Percentiles rank a stretch among this genome's conserved stretches.
Evolutionary conservation across 2,329 filamentous ascomycete species (phyloP).

Genomic region (Aureobasidium sp.): DNA sequence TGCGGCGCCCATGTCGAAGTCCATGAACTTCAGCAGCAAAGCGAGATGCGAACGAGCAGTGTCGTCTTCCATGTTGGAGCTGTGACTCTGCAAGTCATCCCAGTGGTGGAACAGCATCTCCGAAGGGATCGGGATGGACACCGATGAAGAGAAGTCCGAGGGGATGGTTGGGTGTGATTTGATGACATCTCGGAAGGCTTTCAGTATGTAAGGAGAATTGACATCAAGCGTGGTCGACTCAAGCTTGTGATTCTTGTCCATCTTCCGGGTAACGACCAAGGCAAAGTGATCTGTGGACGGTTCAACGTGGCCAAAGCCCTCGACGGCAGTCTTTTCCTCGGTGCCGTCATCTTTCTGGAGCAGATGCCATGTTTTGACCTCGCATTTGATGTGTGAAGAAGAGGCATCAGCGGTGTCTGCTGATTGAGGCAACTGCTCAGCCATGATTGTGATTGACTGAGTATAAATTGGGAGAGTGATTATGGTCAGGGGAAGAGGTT

Average conservation of each 20-base stretch:
- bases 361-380: conserved; percentile 1
- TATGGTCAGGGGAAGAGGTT: not conserved
- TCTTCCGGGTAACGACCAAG: not conserved
- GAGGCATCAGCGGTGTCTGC: not conserved
- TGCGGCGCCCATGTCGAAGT: not conserved
- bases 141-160: not conserved
- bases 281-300: not conserved
- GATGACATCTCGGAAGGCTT: not conserved
- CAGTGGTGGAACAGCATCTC: conserved; percentile 1
- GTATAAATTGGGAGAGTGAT: not conserved
- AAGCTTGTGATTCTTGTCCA: not conserved
- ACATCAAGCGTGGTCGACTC: not conserved
- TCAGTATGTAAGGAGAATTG: not conserved
- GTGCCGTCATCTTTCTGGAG: not conserved
- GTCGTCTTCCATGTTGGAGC: not conserved
- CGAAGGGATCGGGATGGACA: not conserved
- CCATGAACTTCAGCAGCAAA: not conserved
- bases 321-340: not conserved
- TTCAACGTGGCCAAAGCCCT: not conserved
- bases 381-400: not conserved
- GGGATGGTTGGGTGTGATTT: not conserved
- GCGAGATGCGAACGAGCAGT: not conserved
- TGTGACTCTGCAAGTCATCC: not conserved
- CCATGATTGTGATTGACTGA: not conserved
- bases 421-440: not conserved